Conservation (phyloP, 1,139 yeast species). For the Nadsonia commutata region DNA sequence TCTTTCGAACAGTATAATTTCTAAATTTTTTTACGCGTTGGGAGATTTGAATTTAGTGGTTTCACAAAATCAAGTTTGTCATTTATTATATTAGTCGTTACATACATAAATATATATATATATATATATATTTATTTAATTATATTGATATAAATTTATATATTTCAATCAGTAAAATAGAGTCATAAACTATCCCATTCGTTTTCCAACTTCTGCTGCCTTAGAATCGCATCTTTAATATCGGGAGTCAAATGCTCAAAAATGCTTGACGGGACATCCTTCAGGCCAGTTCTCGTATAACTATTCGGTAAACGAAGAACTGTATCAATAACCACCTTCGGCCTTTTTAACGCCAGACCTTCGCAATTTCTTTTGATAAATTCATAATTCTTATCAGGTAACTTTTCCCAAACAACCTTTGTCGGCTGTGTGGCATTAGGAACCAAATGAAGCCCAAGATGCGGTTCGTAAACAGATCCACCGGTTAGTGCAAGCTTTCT, state of each 20-base stretch:
- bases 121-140: background rate
- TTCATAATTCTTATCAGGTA: constrained; percentile 15
- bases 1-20: background rate
- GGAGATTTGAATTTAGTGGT: background rate
- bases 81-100: no score
- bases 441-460: constrained; percentile 62
- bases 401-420: constrained; percentile 24
- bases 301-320: constrained; percentile 29
- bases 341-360: constrained; percentile 13
- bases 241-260: constrained; percentile 46
- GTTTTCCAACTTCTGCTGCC: constrained; percentile 47
- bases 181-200: constrained; percentile 4
- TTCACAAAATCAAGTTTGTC: no score
- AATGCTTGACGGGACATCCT: constrained; percentile 39
- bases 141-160: background rate
- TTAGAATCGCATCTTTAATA: constrained; percentile 42
- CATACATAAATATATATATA: no score
- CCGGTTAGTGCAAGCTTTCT: constrained; percentile 36
- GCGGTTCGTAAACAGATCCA: constrained; percentile 63
- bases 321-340: constrained; percentile 36
- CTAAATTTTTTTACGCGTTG: background rate
- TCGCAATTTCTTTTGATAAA: constrained; percentile 4
- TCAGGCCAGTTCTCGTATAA: constrained; percentile 45
- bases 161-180: background rate
- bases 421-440: constrained; percentile 71